Conservation (phyloP, 2,329 filamentous ascomycete genomes). For the Cercospora berteroae region DNA sequence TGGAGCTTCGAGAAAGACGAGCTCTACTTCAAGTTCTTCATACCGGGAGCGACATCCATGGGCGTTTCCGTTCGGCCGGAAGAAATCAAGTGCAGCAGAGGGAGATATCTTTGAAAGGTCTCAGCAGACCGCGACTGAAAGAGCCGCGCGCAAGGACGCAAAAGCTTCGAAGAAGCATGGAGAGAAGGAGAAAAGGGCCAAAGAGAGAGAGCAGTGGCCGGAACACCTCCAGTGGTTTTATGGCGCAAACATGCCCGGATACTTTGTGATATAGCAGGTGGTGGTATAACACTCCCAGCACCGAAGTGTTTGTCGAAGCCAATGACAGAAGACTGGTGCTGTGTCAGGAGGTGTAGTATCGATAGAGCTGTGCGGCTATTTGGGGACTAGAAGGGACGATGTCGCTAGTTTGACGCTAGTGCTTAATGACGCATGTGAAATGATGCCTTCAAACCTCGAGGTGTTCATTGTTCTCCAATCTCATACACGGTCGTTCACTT, state of each 20-base stretch:
- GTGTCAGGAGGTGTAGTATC: not conserved
- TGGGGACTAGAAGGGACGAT: not conserved
- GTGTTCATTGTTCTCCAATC: not conserved
- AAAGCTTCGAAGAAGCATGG: not conserved
- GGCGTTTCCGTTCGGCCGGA: not conserved
- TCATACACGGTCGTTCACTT: not conserved
- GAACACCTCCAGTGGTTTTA: slow-evolving; percentile 7
- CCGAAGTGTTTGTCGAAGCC: not conserved
- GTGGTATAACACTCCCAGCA: not conserved
- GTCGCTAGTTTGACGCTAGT: not conserved
- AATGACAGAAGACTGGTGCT: not conserved
- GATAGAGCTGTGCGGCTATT: not conserved
- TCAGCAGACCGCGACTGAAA: not conserved
- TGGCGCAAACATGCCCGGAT: not conserved
- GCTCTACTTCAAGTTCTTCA: not conserved
- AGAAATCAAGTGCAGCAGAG: not conserved
- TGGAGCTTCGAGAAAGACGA: not conserved
- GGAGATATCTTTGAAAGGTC: not conserved
- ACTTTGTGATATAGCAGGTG: slow-evolving; percentile 5
- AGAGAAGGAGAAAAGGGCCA: slow-evolving; percentile 1
- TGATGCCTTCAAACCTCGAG: not conserved
- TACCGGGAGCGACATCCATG: not conserved
- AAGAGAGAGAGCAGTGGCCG: slow-evolving; percentile 1
- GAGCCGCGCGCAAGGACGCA: not conserved
- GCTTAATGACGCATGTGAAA: slow-evolving; percentile 9